Percentiles rank a stretch among this genome's conserved stretches.
Conservation (phyloP, 768 basidiomycete genomes). For the Russula lepida region DNA sequence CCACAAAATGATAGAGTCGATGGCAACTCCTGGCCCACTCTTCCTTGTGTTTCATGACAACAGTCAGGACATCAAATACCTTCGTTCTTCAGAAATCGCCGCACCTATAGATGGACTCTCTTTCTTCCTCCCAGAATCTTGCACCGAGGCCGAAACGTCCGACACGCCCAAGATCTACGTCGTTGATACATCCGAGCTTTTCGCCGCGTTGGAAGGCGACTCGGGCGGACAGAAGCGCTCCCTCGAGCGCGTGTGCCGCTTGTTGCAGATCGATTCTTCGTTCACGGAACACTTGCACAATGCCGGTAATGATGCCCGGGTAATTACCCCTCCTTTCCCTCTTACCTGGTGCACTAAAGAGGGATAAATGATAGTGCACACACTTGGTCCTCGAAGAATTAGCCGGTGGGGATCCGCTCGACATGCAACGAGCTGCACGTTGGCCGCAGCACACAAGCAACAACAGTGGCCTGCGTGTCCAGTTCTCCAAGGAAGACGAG, state of each 20-base stretch:
- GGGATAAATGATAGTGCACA: conserved; percentile 46
- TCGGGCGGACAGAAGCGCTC: conserved; percentile 41
- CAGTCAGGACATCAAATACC: conserved; percentile 70
- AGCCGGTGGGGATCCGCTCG: conserved; percentile 66
- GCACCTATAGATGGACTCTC: conserved; percentile 46
- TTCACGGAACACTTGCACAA: conserved; percentile 58
- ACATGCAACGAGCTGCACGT: conserved; percentile 66
- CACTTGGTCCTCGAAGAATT: conserved; percentile 56
- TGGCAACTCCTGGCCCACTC: conserved; percentile 45
- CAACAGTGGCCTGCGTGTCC: conserved; percentile 38
- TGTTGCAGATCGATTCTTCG: conserved; percentile 41
- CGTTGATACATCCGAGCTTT: conserved; percentile 68
- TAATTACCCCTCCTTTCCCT: conserved; percentile 28
- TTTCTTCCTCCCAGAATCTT: conserved; percentile 48
- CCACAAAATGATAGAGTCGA: conserved; percentile 34
- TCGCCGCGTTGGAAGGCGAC: conserved; percentile 64
- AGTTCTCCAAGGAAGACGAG: conserved; percentile 53
- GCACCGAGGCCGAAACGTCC: conserved; percentile 21
- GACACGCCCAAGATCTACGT: conserved; percentile 50
- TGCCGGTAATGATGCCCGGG: conserved; percentile 81
- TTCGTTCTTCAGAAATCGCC: conserved; percentile 42
- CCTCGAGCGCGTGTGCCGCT: conserved; percentile 54
- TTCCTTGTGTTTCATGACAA: conserved; percentile 79
- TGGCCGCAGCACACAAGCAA: conserved; percentile 55
- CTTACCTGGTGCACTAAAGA: background rate